These are phyloP conservation scores for Sporopachydermia lactativora DNA, from an alignment of 805 yeast genomes.

Conservation along the genomic window DNA sequence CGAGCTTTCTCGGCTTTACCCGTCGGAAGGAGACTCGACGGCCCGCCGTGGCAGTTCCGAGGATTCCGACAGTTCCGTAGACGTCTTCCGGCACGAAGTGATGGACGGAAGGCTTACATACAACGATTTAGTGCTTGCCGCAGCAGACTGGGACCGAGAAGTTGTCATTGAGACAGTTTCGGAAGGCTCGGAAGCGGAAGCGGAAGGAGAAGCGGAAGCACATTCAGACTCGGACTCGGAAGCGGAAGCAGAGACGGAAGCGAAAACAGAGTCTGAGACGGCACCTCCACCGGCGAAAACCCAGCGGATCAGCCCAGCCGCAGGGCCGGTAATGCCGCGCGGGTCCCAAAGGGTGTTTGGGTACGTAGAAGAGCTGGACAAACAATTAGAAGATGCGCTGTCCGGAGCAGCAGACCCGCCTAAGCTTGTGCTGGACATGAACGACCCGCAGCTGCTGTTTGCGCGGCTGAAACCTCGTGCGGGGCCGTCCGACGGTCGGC, in stretches of 20 bases:
- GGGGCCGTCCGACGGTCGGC: constrained; percentile 9
- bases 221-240: constrained; percentile 5
- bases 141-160: constrained; percentile 71
- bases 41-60: background rate
- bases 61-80: background rate
- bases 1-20: background rate
- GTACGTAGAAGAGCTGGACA: constrained; percentile 23
- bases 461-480: constrained; percentile 26
- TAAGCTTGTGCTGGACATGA: constrained; percentile 56
- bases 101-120: constrained; percentile 11
- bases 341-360: constrained; percentile 11
- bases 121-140: constrained; percentile 33
- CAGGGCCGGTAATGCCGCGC: too few species aligned
- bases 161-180: constrained; percentile 7
- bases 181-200: constrained; percentile 8
- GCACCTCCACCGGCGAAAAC: too few species aligned
- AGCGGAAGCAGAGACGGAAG: constrained; percentile 11
- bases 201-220: constrained; percentile 14
- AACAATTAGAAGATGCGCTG: constrained; percentile 56
- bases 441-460: constrained; percentile 71
- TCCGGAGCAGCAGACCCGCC: constrained; percentile 43
- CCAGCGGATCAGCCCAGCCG: too few species aligned
- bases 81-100: background rate
- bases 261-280: constrained; percentile 12
- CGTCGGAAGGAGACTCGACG: background rate